phyloP scores from a whole-genome alignment of 129 eudicot genomes.

The Tagetes patula region DNA sequence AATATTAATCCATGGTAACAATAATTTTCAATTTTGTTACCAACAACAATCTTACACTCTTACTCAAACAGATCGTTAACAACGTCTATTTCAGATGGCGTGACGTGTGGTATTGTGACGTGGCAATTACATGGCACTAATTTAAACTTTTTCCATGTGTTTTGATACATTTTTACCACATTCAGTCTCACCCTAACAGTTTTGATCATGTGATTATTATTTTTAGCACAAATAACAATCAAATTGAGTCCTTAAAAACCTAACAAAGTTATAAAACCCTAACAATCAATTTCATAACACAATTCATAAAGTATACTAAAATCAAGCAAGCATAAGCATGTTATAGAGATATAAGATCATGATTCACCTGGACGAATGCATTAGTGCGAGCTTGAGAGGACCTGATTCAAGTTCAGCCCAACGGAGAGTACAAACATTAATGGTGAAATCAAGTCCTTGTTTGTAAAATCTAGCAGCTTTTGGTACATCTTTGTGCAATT shows the following conservation, averaged over 20 bases:
- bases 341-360: background rate
- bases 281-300: background rate
- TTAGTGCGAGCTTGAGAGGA: constrained; percentile 77
- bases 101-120: too few relatives aligned
- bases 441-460: constrained; percentile 75
- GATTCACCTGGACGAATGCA: constrained; percentile 69
- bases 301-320: background rate
- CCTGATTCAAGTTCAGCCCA: constrained; percentile 94
- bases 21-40: too few relatives aligned
- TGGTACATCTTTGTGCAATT: constrained; percentile 89
- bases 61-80: too few relatives aligned
- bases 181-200: too few relatives aligned
- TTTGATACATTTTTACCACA: too few relatives aligned
- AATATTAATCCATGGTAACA: too few relatives aligned
- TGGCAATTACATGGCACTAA: too few relatives aligned
- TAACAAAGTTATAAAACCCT: constrained; percentile 9
- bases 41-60: too few relatives aligned
- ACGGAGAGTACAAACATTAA: constrained; percentile 83
- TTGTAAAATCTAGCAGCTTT: constrained; percentile 85
- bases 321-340: background rate
- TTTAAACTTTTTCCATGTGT: too few relatives aligned
- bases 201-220: background rate
- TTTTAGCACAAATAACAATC: too few relatives aligned
- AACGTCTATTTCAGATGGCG: too few relatives aligned
- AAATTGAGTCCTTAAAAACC: background rate